These are phyloP conservation scores for Pythium pectinolyticum DNA, from an alignment of 352 stramenopile genomes.

Conservation along the genomic window DNA sequence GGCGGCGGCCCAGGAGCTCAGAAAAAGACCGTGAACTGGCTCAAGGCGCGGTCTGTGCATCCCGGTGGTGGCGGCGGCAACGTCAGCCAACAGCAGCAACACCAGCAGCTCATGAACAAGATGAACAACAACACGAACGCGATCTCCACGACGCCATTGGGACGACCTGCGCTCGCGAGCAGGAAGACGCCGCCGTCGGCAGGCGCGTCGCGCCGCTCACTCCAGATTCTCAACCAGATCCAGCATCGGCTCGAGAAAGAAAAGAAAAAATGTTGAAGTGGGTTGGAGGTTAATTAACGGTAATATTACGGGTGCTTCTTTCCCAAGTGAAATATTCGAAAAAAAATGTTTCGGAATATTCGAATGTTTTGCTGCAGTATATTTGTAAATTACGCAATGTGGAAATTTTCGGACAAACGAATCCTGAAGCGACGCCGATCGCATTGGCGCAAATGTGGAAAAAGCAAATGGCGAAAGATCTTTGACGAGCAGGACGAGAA, in stretches of 20 bases:
- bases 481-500: background rate
- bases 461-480: no score
- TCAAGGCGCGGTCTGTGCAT: constrained; percentile 70
- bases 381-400: constrained; percentile 3
- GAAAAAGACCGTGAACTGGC: constrained; percentile 72
- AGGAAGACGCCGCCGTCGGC: constrained; percentile 69
- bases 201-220: constrained; percentile 60
- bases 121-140: background rate
- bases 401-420: background rate
- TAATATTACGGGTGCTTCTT: constrained; percentile 26
- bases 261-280: constrained; percentile 20
- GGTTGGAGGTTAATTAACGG: constrained; percentile 15
- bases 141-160: constrained; percentile 6
- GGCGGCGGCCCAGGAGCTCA: constrained; percentile 6
- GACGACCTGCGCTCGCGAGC: constrained; percentile 20
- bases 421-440: constrained; percentile 13
- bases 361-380: no score
- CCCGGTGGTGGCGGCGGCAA: constrained; percentile 10
- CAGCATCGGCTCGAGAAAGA: constrained; percentile 46
- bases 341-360: no score
- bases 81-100: no score
- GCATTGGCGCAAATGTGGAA: background rate
- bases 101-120: constrained; percentile 2
- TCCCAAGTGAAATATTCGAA: no score
- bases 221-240: constrained; percentile 86